Evolutionary conservation across 805 yeast species (phyloP).

Genomic region (Candida ortonii): DNA sequence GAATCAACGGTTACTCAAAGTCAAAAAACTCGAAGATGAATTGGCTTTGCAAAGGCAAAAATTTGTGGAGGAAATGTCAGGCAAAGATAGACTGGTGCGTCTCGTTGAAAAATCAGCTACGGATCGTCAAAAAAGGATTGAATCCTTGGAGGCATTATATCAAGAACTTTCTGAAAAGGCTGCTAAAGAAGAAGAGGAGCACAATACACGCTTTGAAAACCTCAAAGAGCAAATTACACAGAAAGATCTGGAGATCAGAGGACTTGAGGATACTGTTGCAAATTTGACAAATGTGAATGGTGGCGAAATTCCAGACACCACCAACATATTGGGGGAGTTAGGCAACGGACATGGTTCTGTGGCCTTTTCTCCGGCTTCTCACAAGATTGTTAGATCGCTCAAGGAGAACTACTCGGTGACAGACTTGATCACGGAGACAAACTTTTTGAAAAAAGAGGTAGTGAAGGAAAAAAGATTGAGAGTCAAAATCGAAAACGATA

Average conservation of each 20-base stretch:
- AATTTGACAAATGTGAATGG: conserved; percentile 33
- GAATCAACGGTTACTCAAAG: conserved; percentile 42
- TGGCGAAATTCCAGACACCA: conserved; percentile 9
- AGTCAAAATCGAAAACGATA: conserved; percentile 63
- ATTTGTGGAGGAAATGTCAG: conserved; percentile 53
- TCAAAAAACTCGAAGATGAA: conserved; percentile 47
- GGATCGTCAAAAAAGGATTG: conserved; percentile 51
- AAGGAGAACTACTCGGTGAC: conserved; percentile 57
- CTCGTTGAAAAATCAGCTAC: conserved; percentile 52
- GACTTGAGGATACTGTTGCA: conserved; percentile 45
- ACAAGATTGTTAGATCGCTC: conserved; percentile 43
- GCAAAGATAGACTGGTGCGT: conserved; percentile 59
- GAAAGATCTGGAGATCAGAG: conserved; percentile 37
- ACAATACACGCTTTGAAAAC: conserved; percentile 36
- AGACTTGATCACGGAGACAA: conserved; percentile 62
- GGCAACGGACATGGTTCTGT: conserved; percentile 19
- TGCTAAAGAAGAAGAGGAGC: conserved; percentile 35
- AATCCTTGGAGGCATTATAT: conserved; percentile 48
- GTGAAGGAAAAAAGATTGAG: conserved; percentile 70
- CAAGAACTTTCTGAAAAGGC: conserved; percentile 41
- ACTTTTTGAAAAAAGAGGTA: conserved; percentile 61
- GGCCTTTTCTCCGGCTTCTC: conserved; percentile 55
- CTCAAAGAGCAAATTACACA: conserved; percentile 36
- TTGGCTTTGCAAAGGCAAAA: conserved; percentile 43
- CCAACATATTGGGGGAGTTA: conserved; percentile 22